phyloP scores from a whole-genome alignment of 2,329 filamentous ascomycete genomes.

The Dothistroma pini region DNA sequence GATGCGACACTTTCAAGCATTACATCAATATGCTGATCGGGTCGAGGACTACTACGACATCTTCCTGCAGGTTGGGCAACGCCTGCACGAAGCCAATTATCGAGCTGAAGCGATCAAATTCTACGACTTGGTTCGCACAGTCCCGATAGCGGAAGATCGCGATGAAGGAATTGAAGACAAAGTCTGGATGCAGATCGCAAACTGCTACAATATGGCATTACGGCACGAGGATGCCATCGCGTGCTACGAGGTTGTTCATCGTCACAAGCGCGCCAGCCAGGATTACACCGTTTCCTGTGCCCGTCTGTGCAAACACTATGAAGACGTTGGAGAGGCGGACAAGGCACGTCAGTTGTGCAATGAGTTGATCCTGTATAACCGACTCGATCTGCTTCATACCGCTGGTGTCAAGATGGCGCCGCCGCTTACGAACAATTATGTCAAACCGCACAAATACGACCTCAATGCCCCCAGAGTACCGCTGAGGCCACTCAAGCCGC shows the following conservation, averaged over 20 bases:
- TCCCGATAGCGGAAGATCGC: conserved; percentile 23
- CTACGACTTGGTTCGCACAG: conserved; percentile 47
- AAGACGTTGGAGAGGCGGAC: conserved; percentile 64
- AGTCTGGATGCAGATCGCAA: conserved; percentile 55
- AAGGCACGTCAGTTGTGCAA: conserved; percentile 74
- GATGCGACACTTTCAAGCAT: conserved; percentile 47
- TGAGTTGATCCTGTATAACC: conserved; percentile 64
- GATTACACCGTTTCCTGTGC: conserved; percentile 18
- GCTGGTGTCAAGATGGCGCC: conserved; percentile 23
- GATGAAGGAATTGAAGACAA: conserved; percentile 39
- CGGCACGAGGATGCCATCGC: conserved; percentile 69
- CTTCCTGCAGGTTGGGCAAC: conserved; percentile 67
- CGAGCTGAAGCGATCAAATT: conserved; percentile 57
- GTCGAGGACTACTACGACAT: conserved; percentile 71
- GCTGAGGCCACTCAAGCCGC: conserved; percentile 2
- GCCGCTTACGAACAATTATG: background rate
- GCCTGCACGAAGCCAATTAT: conserved; percentile 50
- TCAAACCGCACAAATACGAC: conserved; percentile 2
- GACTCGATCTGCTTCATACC: conserved; percentile 26
- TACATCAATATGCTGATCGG: conserved; percentile 63
- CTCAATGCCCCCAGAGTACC: background rate
- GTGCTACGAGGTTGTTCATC: conserved; percentile 68
- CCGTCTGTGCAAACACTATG: conserved; percentile 74
- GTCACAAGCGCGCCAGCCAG: conserved; percentile 14
- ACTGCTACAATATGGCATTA: conserved; percentile 64